Base-by-base conservation (phyloP, 352 stramenopile genomes). In the Phytophthora sp. region DNA sequence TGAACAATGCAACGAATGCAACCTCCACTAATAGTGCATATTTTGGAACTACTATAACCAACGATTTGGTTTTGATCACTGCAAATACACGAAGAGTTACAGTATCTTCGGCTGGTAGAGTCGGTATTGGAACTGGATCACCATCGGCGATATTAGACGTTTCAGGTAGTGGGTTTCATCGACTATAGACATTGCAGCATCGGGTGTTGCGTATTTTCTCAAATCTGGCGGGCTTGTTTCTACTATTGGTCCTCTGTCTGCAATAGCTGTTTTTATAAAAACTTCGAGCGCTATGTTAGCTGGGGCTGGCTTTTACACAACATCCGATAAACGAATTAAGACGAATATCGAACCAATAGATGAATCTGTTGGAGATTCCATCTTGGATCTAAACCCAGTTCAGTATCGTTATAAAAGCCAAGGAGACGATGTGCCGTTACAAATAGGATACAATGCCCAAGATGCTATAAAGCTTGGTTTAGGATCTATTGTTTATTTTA, bases 41-140 rank as follows among this genome's bases (percentile, higher is more conserved):
- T 28, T 17, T 45, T 27, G 38, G 38, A 28, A 45, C 38, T 54
- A 62, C 54, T 4, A 62, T 42, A 27, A 35, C 2, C 42, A 62
- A 62, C 30, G 54, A 62, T 45, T 48, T 62, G 30, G 54, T 62
- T 48, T 38, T 62, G 30, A 62, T 62, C 42, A 62, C 41, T 34
- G 17, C 30, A 54, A 62, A 62, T 37, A 54, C 41, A 46, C 41
- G 54, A 54, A 43, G 54, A 23, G n/a, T 54, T 32, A 62, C 54
- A 54, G 21, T 62, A 54, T 34, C 54, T 37, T 54, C 54, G 1
- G 31, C 54, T 54, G 54, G 42, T 54, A 54, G 54, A 54, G 41
- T 62, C 31, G 54, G 54, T 54, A 54, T 62, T 24, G 54, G 54
- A 54, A 62, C 54, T 39, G 32, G 32, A 20, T 18, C 12, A 5